Conservation (phyloP, 164 flowering plant species). For the Vitis rotundifolia region DNA sequence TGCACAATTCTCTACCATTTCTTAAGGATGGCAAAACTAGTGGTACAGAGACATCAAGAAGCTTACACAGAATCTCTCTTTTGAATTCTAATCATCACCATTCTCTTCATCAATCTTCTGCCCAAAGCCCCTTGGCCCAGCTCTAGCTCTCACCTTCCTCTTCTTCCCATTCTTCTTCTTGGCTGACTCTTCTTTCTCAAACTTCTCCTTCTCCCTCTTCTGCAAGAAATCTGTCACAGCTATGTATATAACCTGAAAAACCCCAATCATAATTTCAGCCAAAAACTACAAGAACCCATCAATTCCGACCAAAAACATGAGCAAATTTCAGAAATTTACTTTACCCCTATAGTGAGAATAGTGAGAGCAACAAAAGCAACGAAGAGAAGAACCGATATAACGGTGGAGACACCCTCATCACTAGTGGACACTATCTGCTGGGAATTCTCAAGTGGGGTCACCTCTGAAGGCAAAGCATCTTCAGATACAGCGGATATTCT, state of each 20-base stretch:
- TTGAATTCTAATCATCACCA: constrained; percentile 18
- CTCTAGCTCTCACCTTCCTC: constrained; percentile 36
- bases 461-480: constrained; percentile 26
- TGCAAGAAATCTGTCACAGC: constrained; percentile 77
- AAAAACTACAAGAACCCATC: background rate
- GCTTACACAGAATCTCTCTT: background rate
- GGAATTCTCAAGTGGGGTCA: constrained; percentile 29
- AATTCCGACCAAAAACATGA: background rate
- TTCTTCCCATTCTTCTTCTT: constrained; percentile 54
- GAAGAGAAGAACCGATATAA: constrained; percentile 59
- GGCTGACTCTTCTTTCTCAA: constrained; percentile 70
- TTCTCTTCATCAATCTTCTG: constrained; percentile 62
- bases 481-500: constrained; percentile 33
- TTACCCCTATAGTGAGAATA: constrained; percentile 81
- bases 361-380: constrained; percentile 66
- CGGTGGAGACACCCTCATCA: constrained; percentile 36
- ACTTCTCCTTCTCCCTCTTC: constrained; percentile 78
- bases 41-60: constrained; percentile 9
- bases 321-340: background rate
- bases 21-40: background rate
- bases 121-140: constrained; percentile 83
- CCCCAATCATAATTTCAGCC: background rate
- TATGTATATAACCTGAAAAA: constrained; percentile 65
- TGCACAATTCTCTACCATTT: background rate
- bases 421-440: constrained; percentile 37